Evolutionary conservation across 345 rosid genomes (phyloP), one percentile per base, ranked within the genome.

Genomic region (Moricandia moricandioides): DNA sequence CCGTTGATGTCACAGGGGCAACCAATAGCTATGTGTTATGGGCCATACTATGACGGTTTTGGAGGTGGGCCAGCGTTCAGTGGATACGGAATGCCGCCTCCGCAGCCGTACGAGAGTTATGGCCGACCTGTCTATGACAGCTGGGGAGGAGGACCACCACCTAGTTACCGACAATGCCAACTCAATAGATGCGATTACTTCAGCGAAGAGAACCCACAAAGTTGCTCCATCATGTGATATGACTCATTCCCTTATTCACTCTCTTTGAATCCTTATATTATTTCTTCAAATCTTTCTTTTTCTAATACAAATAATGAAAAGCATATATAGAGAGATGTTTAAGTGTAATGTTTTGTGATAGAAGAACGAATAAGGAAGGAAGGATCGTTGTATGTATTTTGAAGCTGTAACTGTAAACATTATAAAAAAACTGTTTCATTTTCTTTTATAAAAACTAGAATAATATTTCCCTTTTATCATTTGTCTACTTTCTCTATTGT

Each of bases 111-210:
- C 51, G 80, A 77, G 7, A 75, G 75, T 7, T 83, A 76, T 45
- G 90, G 88, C 8, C 58, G 91, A 73, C 88, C 85, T 0, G 89
- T 88, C 35, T 90, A 81, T 26, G 87, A 88, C 2, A 81, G 89
- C 65, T 85, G 87, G 85, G 88, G 88, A 0, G 74, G 85, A 14
- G 86, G 88, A 2, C 82, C 84, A 47, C 82, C 82, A 58, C 77
- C 80, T 27, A 24, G 58, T 40, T 33, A 14, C 71, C 35, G 67
- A n/a, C 66, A 55, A 4, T 58, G 70, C 69, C 71, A 58, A 45
- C 62, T 5, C 57, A 67, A 70, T 11, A 61, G 82, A 14, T 82
- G 85, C 27, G 88, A 87, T 54, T 86, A 79, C 77, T 72, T 83
- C 37, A 64, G 67, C 24, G 89, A 88, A 63, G 96, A 87, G 5